Base-by-base conservation (phyloP, 371 early-diverging fungal genomes). In the Cokeromyces recurvatus region DNA sequence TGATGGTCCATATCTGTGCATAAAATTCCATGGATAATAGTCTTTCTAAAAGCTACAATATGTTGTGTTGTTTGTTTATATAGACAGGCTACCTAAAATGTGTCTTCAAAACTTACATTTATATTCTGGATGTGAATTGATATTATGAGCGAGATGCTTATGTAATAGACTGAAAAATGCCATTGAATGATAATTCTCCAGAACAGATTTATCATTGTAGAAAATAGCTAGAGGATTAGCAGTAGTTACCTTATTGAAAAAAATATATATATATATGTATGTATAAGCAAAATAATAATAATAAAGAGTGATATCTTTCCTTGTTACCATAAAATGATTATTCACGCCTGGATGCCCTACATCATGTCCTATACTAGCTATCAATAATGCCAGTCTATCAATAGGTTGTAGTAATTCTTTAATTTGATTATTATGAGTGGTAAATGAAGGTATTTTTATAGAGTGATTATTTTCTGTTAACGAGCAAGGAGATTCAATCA, bases 141-240 rank as follows among this genome's bases (percentile, higher is more conserved):
- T 53, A 29, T 59, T 61, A 34, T 80, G 70, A 21, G 77, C 66
- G 12, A 71, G 76, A 48, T 78, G 72, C 32, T 76, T 78, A 32
- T 78, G 69, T 68, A 97, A 76, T 1, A 95, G 60, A 49, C 84
- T 79, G 59, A 91, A 91, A 32, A 93, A 77, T 6, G 89, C 74
- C 58, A 89, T 83, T 6, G 87, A 82, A 63, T 97, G 97, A 66
- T 90, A 91, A 68, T 89, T 93, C 64, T 97, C 97, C 11, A 97
- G 80, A 3, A 94, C 89, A 2, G 93, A 87, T 46, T 81, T 79
- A 71, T 94, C 94, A 63, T 94, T 93, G 78, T 94, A 96, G 11
- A 94, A 62, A 38, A 87, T 63, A 6, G 97, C 95, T 42, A 90
- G 69, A 32, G 86, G 90, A 19, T 91, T 84, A 17, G 74, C 71